Evolutionary conservation across 2,329 filamentous ascomycete species (phyloP).

Genomic region (Neonectria magnoliae): DNA sequence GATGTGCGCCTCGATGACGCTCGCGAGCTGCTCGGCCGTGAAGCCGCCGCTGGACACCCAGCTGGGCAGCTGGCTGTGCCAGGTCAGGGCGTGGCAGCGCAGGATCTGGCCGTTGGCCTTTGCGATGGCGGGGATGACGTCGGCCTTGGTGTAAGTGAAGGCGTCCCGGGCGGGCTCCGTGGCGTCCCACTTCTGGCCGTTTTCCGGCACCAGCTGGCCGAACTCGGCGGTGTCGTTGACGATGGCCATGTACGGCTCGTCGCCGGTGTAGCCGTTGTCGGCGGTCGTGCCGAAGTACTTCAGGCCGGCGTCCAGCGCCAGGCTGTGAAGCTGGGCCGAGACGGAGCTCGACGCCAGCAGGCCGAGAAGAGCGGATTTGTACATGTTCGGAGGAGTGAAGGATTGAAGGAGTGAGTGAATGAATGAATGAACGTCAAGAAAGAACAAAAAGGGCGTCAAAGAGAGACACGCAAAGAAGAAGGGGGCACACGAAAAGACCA

Average conservation of each 20-base stretch:
- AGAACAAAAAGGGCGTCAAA: not conserved
- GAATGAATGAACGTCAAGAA: not conserved
- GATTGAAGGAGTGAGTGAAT: constrained; percentile 16
- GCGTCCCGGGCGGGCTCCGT: constrained; percentile 65
- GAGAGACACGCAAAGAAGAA: constrained; percentile 7
- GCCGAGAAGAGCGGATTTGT: constrained; percentile 36
- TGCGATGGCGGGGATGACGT: constrained; percentile 61
- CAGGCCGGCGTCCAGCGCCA: constrained; percentile 65
- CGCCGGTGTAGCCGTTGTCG: constrained; percentile 65
- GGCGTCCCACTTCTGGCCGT: constrained; percentile 71
- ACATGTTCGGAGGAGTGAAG: constrained; percentile 25
- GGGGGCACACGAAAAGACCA: constrained; percentile 12
- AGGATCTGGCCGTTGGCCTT: constrained; percentile 60
- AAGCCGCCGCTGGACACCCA: constrained; percentile 53
- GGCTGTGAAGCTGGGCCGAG: constrained; percentile 56
- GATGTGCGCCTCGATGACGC: constrained; percentile 65
- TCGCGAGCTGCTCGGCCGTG: constrained; percentile 66
- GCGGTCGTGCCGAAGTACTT: constrained; percentile 73
- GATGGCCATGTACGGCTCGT: constrained; percentile 65
- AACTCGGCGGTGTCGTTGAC: constrained; percentile 67
- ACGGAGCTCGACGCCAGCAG: constrained; percentile 40
- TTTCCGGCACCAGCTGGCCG: constrained; percentile 72
- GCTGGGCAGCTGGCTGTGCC: constrained; percentile 52
- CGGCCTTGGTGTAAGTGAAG: constrained; percentile 69
- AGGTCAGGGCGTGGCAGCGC: constrained; percentile 70